Evolutionary conservation across 164 flowering plant species (phyloP), one percentile per base, ranked within the genome.

Genomic region (Hamamelis virginiana): DNA sequence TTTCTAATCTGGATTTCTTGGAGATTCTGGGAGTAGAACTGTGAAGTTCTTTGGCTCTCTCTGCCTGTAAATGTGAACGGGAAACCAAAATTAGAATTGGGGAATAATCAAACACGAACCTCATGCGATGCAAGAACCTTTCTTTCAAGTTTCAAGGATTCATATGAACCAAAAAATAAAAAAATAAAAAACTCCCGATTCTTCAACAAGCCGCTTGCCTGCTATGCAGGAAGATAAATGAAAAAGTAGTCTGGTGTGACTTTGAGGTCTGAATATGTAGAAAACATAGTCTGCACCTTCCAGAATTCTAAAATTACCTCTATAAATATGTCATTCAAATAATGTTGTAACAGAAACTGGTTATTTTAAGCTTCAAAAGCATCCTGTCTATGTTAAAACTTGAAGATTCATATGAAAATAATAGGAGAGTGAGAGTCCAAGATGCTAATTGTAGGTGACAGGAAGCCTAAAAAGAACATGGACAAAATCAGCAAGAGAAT

Each of bases 41-140:
- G 21, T 59, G 62, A 62, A 25, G 28, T 27, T 77, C 71, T 56
- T 69, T 43, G 68, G 33, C 66, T 61, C 71, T 46, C 62, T 74
- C 83, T 51, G 62, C 79, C 83, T 83, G 77, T 28, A 63, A 66
- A 57, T 1, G 45, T 16, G 13, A 2, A 22, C 33, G 51, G 26
- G 47, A 64, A 47, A n/a, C 47, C 16, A 69, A 63, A 23, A 47
- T 58, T 59, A 27, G 26, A 66, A 48, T 8, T 21, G 13, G 18
- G 27, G 13, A 67, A 60, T 55, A 55, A 10, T 22, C 0, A 22
- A 27, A 55, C 59, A 55, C 41, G 6, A 33, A 33, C 2, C 13
- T 55, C 27, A 55, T 21, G 26, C 11, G 22, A 55, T 55, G 58
- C 58, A 23, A 22, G 58, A 10, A 23, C 10, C 15, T 55, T 22